A percentile compares a stretch with the other conserved stretches of the same genome.
Conservation (phyloP, 257 asterid species). For the Petunia axillaris region DNA sequence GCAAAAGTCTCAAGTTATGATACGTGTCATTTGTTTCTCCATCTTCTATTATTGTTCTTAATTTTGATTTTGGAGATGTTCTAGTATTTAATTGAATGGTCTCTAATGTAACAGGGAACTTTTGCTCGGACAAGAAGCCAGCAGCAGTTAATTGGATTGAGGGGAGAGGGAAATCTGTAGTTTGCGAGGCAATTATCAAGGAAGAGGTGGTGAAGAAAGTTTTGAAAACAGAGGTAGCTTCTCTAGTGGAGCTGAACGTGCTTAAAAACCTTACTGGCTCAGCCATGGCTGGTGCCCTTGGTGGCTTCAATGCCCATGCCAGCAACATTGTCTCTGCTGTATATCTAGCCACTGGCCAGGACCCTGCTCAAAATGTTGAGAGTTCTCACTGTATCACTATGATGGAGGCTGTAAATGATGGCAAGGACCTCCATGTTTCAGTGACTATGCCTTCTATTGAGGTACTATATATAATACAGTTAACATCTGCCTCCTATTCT, state of each 20-base stretch:
- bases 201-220: constrained; percentile 57
- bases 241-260: constrained; percentile 58
- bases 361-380: constrained; percentile 63
- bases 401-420: constrained; percentile 57
- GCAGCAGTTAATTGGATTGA: constrained; percentile 67
- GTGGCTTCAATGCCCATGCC: constrained; percentile 66
- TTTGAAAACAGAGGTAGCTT: constrained; percentile 53
- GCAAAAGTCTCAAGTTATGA: background rate
- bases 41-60: background rate
- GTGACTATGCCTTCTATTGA: constrained; percentile 66
- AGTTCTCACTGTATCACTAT: constrained; percentile 61
- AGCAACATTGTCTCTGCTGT: constrained; percentile 57
- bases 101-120: constrained; percentile 37
- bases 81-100: background rate
- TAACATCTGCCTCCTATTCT: background rate
- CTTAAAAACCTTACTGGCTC: constrained; percentile 57
- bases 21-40: background rate
- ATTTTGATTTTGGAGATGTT: background rate
- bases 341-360: constrained; percentile 59
- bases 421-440: constrained; percentile 59
- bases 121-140: constrained; percentile 59
- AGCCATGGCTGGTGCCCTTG: constrained; percentile 61
- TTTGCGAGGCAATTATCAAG: constrained; percentile 56
- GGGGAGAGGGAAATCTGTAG: constrained; percentile 60
- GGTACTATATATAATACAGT: constrained; percentile 31